A percentile compares a stretch with the other conserved stretches of the same genome.
phyloP scores from a whole-genome alignment of 345 rosid species.

The Arabidopsis arenosa region DNA sequence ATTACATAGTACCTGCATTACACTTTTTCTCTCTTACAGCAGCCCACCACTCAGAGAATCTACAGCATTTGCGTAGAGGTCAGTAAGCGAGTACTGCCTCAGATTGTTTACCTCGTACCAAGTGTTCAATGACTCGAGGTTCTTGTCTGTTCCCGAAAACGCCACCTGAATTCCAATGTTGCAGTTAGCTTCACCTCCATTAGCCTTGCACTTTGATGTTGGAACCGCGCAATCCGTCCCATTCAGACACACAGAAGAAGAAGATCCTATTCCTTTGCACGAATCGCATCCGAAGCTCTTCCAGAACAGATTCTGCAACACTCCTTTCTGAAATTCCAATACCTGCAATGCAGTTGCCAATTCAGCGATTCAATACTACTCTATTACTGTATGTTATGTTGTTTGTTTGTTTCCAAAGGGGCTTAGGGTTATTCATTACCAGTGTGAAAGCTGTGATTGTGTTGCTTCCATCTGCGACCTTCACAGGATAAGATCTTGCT shows the following conservation, averaged over 20 bases:
- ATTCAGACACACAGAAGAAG: slow-evolving; percentile 54
- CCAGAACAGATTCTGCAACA: slow-evolving; percentile 74
- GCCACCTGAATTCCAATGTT: slow-evolving; percentile 66
- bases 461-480: slow-evolving; percentile 66
- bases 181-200: slow-evolving; percentile 62
- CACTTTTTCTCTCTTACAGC: slow-evolving; percentile 31
- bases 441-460: slow-evolving; percentile 83
- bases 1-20: slow-evolving; percentile 24
- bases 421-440: slow-evolving; percentile 55
- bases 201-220: slow-evolving; percentile 55
- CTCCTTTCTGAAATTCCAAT: slow-evolving; percentile 83
- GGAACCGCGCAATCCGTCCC: slow-evolving; percentile 75
- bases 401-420: not conserved
- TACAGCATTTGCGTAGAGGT: slow-evolving; percentile 55
- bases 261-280: slow-evolving; percentile 45
- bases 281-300: slow-evolving; percentile 77
- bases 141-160: slow-evolving; percentile 87
- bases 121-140: slow-evolving; percentile 68
- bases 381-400: not conserved
- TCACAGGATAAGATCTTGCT: slow-evolving; percentile 78
- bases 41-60: slow-evolving; percentile 44
- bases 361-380: not conserved
- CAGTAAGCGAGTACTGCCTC: slow-evolving; percentile 64
- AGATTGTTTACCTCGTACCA: slow-evolving; percentile 90
- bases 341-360: slow-evolving; percentile 49